Evolutionary conservation across 208 protist genomes (phyloP).

Genomic region (Crithidia bombi): DNA sequence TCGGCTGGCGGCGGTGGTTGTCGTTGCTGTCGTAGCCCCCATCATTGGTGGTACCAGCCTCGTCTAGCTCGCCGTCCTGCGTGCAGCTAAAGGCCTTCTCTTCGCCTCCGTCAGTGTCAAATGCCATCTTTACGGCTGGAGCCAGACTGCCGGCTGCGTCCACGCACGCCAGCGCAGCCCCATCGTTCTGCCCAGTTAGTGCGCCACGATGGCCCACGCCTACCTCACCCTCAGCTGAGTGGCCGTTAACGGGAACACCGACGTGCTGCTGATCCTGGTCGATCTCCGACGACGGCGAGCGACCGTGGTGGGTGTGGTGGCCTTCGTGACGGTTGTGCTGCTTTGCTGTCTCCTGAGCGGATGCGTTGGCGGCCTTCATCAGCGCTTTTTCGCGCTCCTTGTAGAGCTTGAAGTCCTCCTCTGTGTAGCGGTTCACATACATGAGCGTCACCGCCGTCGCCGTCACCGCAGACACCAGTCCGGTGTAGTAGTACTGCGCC

Average conservation of each 20-base stretch:
- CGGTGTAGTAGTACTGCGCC: slow-evolving; percentile 59
- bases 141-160: slow-evolving; percentile 15
- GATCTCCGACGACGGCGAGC: slow-evolving; percentile 8
- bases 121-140: not conserved
- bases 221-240: not conserved
- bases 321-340: not conserved
- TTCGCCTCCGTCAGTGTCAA: not conserved
- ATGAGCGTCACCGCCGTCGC: slow-evolving; percentile 70
- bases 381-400: slow-evolving; percentile 9
- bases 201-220: not conserved
- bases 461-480: slow-evolving; percentile 63
- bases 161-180: not conserved
- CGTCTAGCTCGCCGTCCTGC: not conserved
- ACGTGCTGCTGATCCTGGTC: slow-evolving; percentile 11
- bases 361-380: not conserved
- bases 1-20: not conserved
- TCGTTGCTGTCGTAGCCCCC: not conserved
- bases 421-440: slow-evolving; percentile 61
- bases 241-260: not conserved
- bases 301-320: not conserved
- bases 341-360: not conserved
- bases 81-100: not conserved
- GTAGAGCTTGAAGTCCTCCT: slow-evolving; percentile 40
- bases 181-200: not conserved
- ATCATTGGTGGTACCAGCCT: too few relatives aligned